Percentiles rank a stretch among this genome's conserved stretches.
phyloP scores from a whole-genome alignment of 352 stramenopile species.

The Pythium rhizo-oryzae region DNA sequence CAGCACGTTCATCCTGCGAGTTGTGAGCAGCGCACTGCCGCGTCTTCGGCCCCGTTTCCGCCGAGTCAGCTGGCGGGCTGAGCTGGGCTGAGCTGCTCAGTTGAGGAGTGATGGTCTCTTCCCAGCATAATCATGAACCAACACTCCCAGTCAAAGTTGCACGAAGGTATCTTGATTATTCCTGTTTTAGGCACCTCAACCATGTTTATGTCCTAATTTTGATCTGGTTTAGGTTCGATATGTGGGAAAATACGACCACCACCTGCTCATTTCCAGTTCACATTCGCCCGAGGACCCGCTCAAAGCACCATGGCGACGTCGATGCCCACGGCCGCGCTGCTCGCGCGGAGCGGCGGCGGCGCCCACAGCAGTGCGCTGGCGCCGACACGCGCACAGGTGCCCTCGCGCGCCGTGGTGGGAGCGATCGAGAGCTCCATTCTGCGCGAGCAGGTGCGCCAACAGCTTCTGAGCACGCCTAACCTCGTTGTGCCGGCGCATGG shows the following conservation, averaged over 20 bases:
- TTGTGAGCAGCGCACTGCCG: neutral
- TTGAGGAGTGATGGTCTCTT: too few species aligned
- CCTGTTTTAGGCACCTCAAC: too few species aligned
- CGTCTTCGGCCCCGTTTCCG: neutral
- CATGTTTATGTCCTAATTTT: too few species aligned
- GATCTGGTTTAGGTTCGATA: too few species aligned
- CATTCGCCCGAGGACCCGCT: too few species aligned
- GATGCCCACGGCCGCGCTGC: neutral
- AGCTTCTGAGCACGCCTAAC: neutral
- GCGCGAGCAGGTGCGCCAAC: slow-evolving; percentile 8
- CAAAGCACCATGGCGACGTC: neutral
- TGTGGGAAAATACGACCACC: too few species aligned
- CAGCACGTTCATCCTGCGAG: neutral
- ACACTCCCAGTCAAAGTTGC: neutral
- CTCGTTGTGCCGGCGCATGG: neutral
- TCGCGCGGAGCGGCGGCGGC: too few species aligned
- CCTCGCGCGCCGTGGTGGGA: neutral
- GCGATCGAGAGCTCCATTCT: slow-evolving; percentile 22
- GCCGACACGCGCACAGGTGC: neutral
- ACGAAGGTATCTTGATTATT: neutral
- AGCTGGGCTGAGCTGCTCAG: too few species aligned
- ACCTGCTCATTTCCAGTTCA: too few species aligned
- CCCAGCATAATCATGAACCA: neutral
- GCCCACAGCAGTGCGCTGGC: neutral
- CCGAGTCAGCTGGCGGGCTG: too few species aligned